Percentiles rank a stretch among this genome's conserved stretches.
Evolutionary conservation across 2,329 filamentous ascomycete genomes (phyloP).

Genomic region (Apiospora koreana): DNA sequence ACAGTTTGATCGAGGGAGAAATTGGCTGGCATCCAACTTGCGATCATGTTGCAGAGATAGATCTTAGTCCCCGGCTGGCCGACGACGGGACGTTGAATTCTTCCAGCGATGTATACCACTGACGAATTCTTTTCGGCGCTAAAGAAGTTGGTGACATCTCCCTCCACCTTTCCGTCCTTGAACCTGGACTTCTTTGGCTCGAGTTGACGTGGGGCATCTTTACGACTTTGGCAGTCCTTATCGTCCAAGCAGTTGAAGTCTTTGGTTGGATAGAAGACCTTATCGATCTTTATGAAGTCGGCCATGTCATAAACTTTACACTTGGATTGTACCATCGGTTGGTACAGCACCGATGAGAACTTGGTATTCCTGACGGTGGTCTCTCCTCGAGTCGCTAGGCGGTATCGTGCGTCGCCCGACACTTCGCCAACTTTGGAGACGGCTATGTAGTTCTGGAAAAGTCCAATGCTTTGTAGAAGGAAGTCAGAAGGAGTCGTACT

Average conservation of each 20-base stretch:
- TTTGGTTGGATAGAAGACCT: background rate
- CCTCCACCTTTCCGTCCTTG: background rate
- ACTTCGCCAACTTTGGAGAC: background rate
- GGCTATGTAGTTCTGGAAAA: background rate
- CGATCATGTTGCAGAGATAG: background rate
- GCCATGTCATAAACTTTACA: background rate
- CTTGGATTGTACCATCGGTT: background rate
- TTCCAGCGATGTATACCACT: background rate
- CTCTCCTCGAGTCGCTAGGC: background rate
- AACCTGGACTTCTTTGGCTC: background rate
- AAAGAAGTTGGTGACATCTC: background rate
- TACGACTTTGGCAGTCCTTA: background rate
- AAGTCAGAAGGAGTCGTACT: background rate
- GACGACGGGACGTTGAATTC: background rate
- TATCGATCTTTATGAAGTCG: background rate
- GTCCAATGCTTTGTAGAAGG: background rate
- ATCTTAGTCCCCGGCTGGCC: background rate
- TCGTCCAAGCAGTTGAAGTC: background rate
- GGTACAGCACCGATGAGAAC: background rate
- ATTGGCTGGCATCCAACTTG: background rate
- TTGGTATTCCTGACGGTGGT: too few relatives aligned
- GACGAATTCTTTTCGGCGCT: background rate
- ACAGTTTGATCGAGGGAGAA: background rate
- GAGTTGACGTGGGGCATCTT: background rate
- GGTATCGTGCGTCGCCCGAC: background rate